These are phyloP conservation scores for Xerophyta viscosa DNA, from an alignment of 106 monocot species.

Conservation along the genomic window DNA sequence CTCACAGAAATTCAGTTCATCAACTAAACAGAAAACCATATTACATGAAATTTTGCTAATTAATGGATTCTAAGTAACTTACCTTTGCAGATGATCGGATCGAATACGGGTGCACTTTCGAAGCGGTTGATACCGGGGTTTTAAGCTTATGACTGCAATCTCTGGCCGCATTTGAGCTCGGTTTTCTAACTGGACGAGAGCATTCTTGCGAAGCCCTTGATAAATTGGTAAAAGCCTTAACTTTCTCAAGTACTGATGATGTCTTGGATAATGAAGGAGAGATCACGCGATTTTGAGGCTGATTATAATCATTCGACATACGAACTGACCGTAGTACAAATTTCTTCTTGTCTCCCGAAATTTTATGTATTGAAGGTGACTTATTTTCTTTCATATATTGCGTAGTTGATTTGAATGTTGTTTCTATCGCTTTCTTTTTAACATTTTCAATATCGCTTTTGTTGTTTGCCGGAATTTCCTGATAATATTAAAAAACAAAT, in stretches of 20 bases:
- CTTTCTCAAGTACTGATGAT: constrained; percentile 18
- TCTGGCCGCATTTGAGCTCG: background rate
- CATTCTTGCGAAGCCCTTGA: constrained; percentile 10
- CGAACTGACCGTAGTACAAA: constrained; percentile 13
- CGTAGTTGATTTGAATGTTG: background rate
- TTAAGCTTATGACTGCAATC: background rate
- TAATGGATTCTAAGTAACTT: background rate
- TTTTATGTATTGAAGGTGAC: constrained; percentile 1
- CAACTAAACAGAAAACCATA: background rate
- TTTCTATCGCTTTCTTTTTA: no score
- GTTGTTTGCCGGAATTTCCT: constrained; percentile 43
- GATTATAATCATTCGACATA: constrained; percentile 8
- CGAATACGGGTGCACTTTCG: background rate
- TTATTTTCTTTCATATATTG: constrained; percentile 18
- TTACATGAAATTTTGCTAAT: background rate
- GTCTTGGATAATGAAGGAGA: constrained; percentile 11
- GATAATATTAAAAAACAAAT: constrained; percentile 4
- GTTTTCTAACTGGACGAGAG: background rate
- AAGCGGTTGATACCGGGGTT: constrained; percentile 1
- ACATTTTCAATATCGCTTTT: constrained; percentile 8
- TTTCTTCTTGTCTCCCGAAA: constrained; percentile 15
- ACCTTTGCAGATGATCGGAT: constrained; percentile 23
- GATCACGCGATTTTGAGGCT: constrained; percentile 1
- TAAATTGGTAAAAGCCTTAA: background rate
- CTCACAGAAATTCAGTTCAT: background rate